These are phyloP conservation scores for Microcos paniculata DNA, from an alignment of 345 rosid species.

Conservation along the genomic window DNA sequence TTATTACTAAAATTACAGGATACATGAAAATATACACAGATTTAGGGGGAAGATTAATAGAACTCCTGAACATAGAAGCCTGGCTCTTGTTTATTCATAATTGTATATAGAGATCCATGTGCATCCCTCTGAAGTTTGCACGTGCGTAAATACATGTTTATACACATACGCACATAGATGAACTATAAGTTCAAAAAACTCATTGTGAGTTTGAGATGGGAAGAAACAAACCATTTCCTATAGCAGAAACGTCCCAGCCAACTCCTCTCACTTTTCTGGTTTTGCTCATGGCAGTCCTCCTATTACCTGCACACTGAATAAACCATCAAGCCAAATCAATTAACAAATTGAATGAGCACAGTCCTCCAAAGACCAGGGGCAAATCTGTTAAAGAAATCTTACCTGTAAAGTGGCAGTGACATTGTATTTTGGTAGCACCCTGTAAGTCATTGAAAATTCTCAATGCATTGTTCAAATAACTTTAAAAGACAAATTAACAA, in stretches of 20 bases:
- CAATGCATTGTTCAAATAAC: slow-evolving; percentile 4
- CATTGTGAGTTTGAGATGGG: neutral
- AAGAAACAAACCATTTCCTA: slow-evolving; percentile 77
- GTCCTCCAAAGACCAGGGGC: neutral
- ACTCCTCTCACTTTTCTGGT: slow-evolving; percentile 77
- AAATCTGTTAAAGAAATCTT: neutral
- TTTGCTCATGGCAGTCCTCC: slow-evolving; percentile 98
- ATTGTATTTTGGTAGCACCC: slow-evolving; percentile 75
- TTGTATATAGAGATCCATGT: neutral
- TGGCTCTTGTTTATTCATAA: neutral
- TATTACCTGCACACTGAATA: slow-evolving; percentile 91
- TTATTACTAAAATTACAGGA: neutral
- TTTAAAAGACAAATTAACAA: neutral
- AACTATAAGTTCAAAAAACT: neutral
- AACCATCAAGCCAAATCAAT: slow-evolving; percentile 17
- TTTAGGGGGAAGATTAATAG: neutral
- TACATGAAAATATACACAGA: neutral
- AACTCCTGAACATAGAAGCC: neutral
- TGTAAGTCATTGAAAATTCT: slow-evolving; percentile 29
- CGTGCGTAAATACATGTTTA: neutral
- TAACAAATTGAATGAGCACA: neutral
- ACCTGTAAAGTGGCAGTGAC: slow-evolving; percentile 90
- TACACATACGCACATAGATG: neutral
- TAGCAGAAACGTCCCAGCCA: slow-evolving; percentile 94
- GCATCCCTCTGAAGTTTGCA: neutral